A percentile compares a stretch with the other conserved stretches of the same genome.
phyloP scores from a whole-genome alignment of 164 flowering plant species.

The Aristolochia californica region DNA sequence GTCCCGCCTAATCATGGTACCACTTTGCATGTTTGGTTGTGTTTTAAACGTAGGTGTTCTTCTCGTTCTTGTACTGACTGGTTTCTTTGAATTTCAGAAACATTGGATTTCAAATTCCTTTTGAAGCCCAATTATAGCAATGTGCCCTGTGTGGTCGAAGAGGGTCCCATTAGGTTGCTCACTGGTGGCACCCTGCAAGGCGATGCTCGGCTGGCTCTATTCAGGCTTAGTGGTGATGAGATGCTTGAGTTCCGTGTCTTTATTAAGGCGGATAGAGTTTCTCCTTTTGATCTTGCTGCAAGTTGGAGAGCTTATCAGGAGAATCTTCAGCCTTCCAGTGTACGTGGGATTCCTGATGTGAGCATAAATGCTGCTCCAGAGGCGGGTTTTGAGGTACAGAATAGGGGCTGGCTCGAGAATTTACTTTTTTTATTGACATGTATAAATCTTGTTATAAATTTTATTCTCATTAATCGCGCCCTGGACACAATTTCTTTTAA shows the following conservation, averaged over 20 bases:
- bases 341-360: slow-evolving; percentile 92
- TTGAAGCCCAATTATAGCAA: slow-evolving; percentile 66
- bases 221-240: slow-evolving; percentile 43
- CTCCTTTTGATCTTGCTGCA: slow-evolving; percentile 96
- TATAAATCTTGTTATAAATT: not conserved
- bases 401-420: not conserved
- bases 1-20: slow-evolving; percentile 92
- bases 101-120: slow-evolving; percentile 88
- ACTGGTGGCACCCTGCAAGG: slow-evolving; percentile 71
- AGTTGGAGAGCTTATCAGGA: slow-evolving; percentile 97
- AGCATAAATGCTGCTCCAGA: slow-evolving; percentile 58
- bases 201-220: slow-evolving; percentile 59
- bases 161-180: slow-evolving; percentile 64
- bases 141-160: slow-evolving; percentile 67
- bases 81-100: slow-evolving; percentile 29
- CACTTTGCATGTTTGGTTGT: not conserved
- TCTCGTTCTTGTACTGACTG: not conserved
- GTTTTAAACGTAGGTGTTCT: not conserved
- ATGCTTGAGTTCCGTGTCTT: slow-evolving; percentile 66
- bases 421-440: not conserved
- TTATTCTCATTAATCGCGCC: no score
- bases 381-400: slow-evolving; percentile 42
- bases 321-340: slow-evolving; percentile 83
- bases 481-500: no score
- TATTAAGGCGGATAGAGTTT: slow-evolving; percentile 74